Conservation (phyloP, 2,329 filamentous ascomycete genomes). For the Phialocephala sp. region DNA sequence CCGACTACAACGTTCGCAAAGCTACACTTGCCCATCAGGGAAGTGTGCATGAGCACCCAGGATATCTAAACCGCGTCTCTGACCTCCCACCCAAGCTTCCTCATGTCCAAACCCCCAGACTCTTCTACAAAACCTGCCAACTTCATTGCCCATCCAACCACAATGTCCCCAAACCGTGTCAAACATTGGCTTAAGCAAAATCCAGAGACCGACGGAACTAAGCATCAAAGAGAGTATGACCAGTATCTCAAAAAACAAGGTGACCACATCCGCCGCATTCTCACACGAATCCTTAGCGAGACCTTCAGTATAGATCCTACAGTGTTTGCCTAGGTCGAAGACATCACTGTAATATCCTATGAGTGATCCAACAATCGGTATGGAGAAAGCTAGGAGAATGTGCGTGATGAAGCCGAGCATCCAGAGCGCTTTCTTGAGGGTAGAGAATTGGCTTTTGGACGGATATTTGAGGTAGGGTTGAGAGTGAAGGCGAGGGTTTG, state of each 20-base stretch:
- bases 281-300: background rate
- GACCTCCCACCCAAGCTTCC: background rate
- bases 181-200: background rate
- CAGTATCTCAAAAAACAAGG: background rate
- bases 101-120: background rate
- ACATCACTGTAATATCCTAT: background rate
- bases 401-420: background rate
- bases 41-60: background rate
- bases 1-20: background rate
- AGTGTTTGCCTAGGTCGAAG: background rate
- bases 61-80: background rate
- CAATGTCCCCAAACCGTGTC: background rate
- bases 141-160: background rate
- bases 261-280: background rate
- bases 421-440: background rate
- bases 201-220: background rate
- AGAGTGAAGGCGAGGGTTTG: background rate
- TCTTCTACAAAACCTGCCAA: background rate
- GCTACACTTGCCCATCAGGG: background rate
- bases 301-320: background rate
- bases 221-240: background rate
- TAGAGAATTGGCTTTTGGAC: background rate
- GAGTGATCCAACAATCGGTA: background rate
- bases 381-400: background rate
- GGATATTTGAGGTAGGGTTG: background rate